These are phyloP conservation scores for Escovopsis sp. DNA, from an alignment of 2,329 filamentous ascomycete genomes.

Conservation along the genomic window DNA sequence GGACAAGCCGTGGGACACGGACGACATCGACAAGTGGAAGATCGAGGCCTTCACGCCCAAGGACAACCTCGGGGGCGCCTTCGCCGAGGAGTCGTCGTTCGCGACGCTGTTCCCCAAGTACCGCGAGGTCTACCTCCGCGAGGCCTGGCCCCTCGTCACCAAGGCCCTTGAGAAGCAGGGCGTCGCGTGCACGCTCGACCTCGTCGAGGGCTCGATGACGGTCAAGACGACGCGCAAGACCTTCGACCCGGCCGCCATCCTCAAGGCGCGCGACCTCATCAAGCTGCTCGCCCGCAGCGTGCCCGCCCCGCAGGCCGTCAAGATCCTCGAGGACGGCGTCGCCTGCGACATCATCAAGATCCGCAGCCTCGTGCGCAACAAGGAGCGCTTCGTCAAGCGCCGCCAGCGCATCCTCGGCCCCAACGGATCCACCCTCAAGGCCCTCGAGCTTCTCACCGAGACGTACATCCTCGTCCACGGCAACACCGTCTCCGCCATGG, in stretches of 20 bases:
- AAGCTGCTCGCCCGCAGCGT: constrained; percentile 85
- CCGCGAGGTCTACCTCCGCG: constrained; percentile 82
- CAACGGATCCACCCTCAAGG: constrained; percentile 83
- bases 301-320: constrained; percentile 81
- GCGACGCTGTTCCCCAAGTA: constrained; percentile 85
- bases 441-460: constrained; percentile 77
- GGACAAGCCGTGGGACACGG: constrained; percentile 90
- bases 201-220: constrained; percentile 92
- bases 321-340: constrained; percentile 82
- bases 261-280: constrained; percentile 88
- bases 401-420: constrained; percentile 86
- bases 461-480: constrained; percentile 94
- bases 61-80: constrained; percentile 74
- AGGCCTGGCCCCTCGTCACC: constrained; percentile 86
- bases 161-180: constrained; percentile 73
- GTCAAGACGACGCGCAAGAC: constrained; percentile 90
- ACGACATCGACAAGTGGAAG: constrained; percentile 97
- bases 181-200: constrained; percentile 81
- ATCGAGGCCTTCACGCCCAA: constrained; percentile 71
- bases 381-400: constrained; percentile 90
- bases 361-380: constrained; percentile 75
- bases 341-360: constrained; percentile 97
- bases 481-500: constrained; percentile 88
- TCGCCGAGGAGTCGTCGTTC: constrained; percentile 89
- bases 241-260: constrained; percentile 79